A percentile compares a stretch with the other conserved stretches of the same genome.
Evolutionary conservation across 805 yeast species (phyloP).

Genomic region (Tetrapisispora phaffii): DNA sequence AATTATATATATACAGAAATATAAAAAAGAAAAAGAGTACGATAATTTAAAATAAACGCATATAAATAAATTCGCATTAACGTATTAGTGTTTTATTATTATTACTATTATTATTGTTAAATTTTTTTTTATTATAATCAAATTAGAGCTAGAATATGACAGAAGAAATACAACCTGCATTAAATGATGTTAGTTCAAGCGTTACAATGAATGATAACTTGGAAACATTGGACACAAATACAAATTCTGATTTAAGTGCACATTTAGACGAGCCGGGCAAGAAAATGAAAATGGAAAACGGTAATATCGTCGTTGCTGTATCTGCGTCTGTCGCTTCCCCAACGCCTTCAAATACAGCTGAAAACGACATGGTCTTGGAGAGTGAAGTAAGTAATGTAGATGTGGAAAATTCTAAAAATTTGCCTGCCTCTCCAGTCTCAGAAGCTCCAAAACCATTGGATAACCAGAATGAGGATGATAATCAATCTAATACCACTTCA

Average conservation of each 20-base stretch:
- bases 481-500: not conserved
- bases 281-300: not conserved
- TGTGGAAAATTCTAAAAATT: not conserved
- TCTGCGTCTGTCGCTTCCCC: not conserved
- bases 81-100: too few species aligned
- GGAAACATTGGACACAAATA: not conserved
- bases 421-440: slow-evolving; percentile 2
- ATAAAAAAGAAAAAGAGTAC: too few species aligned
- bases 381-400: not conserved
- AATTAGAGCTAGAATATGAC: too few species aligned
- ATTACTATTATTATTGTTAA: too few species aligned
- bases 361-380: not conserved
- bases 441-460: slow-evolving; percentile 1
- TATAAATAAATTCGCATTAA: too few species aligned
- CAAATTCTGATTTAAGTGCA: not conserved
- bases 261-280: not conserved
- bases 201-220: not conserved
- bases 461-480: not conserved
- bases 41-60: too few species aligned
- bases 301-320: not conserved
- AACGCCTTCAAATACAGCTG: not conserved
- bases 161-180: not conserved
- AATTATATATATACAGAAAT: too few species aligned
- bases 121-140: too few species aligned
- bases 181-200: slow-evolving; percentile 1